Evolutionary conservation across 106 monocot genomes (phyloP).

Genomic region (Vanilla planifolia): DNA sequence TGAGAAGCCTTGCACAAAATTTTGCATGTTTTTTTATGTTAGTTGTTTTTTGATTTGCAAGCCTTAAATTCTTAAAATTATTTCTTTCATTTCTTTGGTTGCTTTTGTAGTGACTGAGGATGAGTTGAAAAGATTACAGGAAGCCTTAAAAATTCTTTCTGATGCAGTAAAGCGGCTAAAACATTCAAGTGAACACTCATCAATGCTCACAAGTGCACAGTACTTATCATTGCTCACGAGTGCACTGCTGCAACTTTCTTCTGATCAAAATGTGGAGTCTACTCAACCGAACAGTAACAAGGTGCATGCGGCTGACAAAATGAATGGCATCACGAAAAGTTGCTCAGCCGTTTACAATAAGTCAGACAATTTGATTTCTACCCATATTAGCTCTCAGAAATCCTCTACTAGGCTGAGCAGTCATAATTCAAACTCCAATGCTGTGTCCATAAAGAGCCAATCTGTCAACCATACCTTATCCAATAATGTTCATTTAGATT

Average conservation of each 20-base stretch:
- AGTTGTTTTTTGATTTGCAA: background rate
- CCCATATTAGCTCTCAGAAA: conserved; percentile 14
- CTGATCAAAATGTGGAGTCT: conserved; percentile 32
- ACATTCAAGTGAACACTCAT: conserved; percentile 72
- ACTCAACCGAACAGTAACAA: conserved; percentile 32
- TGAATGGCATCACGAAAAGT: conserved; percentile 2
- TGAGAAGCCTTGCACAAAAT: background rate
- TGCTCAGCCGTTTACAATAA: conserved; percentile 4
- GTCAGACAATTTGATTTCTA: conserved; percentile 14
- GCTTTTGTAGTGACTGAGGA: conserved; percentile 52
- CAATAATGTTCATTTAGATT: conserved; percentile 3
- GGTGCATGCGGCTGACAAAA: conserved; percentile 18
- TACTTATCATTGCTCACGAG: conserved; percentile 89
- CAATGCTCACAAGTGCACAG: conserved; percentile 83
- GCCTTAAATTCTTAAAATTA: background rate
- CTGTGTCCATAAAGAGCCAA: conserved; percentile 8
- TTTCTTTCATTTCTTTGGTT: background rate
- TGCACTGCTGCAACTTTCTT: conserved; percentile 79
- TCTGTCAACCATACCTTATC: conserved; percentile 8
- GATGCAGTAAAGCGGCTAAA: conserved; percentile 87
- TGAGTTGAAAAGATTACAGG: conserved; percentile 71
- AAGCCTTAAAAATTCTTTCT: conserved; percentile 81
- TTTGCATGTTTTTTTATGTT: background rate
- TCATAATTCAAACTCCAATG: conserved; percentile 6
- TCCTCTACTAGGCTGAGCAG: conserved; percentile 16